Percentiles rank a stretch among this genome's conserved stretches.
Conservation (phyloP, 345 rosid genomes). For the Rubroshorea leprosula region DNA sequence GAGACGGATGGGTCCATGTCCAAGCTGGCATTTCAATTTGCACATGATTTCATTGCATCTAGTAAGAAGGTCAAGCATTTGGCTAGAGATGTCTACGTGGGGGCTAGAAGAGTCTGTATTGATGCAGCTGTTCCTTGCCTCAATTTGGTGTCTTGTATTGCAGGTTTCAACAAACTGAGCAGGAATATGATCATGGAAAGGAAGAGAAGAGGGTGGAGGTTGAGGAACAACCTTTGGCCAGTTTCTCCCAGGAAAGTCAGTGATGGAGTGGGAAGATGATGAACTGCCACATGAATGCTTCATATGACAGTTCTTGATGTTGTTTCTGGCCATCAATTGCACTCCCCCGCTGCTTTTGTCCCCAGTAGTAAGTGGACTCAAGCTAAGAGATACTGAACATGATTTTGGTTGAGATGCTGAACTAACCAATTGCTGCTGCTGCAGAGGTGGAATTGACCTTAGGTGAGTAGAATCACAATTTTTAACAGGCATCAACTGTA, state of each 20-base stretch:
- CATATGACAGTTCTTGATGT: too few relatives aligned
- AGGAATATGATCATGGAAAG: neutral
- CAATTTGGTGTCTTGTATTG: neutral
- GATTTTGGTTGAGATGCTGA: neutral
- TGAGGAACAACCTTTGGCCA: neutral
- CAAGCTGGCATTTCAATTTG: conserved; percentile 15
- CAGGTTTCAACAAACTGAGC: conserved; percentile 8
- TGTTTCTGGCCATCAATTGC: too few relatives aligned
- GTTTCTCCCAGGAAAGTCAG: neutral
- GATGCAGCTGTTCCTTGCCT: conserved; percentile 4
- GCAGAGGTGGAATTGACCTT: neutral
- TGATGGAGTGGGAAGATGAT: conserved; percentile 6
- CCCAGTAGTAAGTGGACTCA: too few relatives aligned
- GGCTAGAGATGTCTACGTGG: conserved; percentile 8
- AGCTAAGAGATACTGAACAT: neutral
- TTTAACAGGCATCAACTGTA: neutral
- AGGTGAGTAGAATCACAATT: too few relatives aligned
- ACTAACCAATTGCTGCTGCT: neutral
- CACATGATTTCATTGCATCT: conserved; percentile 12
- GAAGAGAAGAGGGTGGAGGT: neutral
- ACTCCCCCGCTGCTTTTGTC: too few relatives aligned
- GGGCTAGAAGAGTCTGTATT: neutral
- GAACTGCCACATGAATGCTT: too few relatives aligned
- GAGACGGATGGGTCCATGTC: conserved; percentile 15
- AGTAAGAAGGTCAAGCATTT: conserved; percentile 9